These are phyloP conservation scores for Boletus reticuloceps DNA, from an alignment of 768 basidiomycete species.

Conservation along the genomic window DNA sequence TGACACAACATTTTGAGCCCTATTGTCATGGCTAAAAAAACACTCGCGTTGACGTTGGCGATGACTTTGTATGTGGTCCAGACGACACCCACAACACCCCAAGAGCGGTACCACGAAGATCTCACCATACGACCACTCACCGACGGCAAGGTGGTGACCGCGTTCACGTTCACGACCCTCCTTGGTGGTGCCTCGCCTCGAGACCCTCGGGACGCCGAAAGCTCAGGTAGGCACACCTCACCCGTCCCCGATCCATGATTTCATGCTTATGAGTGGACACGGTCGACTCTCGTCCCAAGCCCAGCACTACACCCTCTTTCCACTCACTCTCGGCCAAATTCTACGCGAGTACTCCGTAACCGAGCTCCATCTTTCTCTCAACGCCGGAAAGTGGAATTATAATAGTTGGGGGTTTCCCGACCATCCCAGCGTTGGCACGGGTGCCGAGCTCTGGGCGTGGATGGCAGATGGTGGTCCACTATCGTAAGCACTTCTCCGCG, in stretches of 20 bases:
- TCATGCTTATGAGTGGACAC: not conserved
- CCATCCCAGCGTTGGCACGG: conserved; percentile 73
- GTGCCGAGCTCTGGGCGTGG: conserved; percentile 92
- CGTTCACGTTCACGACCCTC: conserved; percentile 76
- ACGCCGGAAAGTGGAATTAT: conserved; percentile 92
- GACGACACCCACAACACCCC: not conserved
- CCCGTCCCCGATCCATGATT: not conserved
- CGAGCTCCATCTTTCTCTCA: conserved; percentile 85
- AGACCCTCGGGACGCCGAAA: conserved; percentile 48
- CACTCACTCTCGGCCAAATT: conserved; percentile 83
- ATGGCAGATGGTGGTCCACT: conserved; percentile 61
- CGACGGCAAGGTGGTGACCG: conserved; percentile 80
- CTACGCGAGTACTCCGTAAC: conserved; percentile 82
- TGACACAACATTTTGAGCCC: not conserved
- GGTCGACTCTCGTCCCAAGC: conserved; percentile 37
- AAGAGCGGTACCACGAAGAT: conserved; percentile 46
- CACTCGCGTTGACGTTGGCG: not conserved
- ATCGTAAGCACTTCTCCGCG: conserved; percentile 41
- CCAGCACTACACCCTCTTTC: conserved; percentile 86
- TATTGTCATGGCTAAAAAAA: not conserved
- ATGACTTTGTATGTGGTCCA: conserved; percentile 9
- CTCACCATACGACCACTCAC: conserved; percentile 58
- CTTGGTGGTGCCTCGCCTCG: conserved; percentile 53
- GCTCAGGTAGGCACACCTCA: conserved; percentile 44
- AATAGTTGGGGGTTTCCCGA: conserved; percentile 80